These are phyloP conservation scores for Pisolithus microcarpus DNA, from an alignment of 768 basidiomycete genomes.

Conservation along the genomic window DNA sequence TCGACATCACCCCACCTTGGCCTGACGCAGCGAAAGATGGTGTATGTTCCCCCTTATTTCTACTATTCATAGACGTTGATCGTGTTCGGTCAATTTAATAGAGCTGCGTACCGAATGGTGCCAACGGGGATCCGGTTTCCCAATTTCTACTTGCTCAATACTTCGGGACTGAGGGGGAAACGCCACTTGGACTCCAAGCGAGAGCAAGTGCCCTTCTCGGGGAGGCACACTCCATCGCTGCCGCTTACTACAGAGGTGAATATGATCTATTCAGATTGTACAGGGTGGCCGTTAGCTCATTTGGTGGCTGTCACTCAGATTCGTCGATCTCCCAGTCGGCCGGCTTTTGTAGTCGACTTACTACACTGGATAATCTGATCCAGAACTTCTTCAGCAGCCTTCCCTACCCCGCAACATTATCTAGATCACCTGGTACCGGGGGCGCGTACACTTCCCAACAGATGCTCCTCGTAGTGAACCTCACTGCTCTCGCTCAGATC, in stretches of 20 bases:
- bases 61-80: too few relatives aligned
- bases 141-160: slow-evolving; percentile 14
- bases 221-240: slow-evolving; percentile 23
- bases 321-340: slow-evolving; percentile 35
- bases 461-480: slow-evolving; percentile 11
- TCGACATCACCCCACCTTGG: slow-evolving; percentile 36
- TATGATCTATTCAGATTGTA: background rate
- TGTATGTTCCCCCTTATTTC: slow-evolving; percentile 1
- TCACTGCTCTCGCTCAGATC: slow-evolving; percentile 19
- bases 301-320: slow-evolving; percentile 21
- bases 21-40: slow-evolving; percentile 19
- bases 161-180: slow-evolving; percentile 7
- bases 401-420: background rate
- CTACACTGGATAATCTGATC: slow-evolving; percentile 40
- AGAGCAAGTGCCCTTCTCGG: slow-evolving; percentile 31
- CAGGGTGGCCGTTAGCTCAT: background rate
- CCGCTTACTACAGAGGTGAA: slow-evolving; percentile 26
- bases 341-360: slow-evolving; percentile 38
- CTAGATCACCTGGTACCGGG: background rate
- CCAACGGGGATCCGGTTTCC: slow-evolving; percentile 4
- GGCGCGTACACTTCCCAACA: background rate
- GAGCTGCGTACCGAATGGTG: background rate
- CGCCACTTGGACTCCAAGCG: slow-evolving; percentile 13
- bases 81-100: too few relatives aligned
- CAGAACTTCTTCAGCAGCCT: slow-evolving; percentile 29